Percentiles rank a stretch among this genome's conserved stretches.
Evolutionary conservation across 1,284 basidiomycete genomes (phyloP).

Genomic region (Cronartium ribicola): DNA sequence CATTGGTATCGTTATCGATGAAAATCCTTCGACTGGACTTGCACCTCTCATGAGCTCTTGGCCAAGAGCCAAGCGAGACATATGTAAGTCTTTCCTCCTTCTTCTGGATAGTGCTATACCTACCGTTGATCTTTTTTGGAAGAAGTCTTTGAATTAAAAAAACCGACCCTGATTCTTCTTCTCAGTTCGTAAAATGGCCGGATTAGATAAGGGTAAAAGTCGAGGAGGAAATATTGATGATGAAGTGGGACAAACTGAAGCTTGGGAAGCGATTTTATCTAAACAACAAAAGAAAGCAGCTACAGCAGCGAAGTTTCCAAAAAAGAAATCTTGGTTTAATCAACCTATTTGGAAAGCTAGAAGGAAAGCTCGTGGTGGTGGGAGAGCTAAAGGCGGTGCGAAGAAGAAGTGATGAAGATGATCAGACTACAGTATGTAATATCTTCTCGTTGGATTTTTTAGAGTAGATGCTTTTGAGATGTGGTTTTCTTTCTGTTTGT

Average conservation of each 20-base stretch:
- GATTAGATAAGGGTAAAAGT: background rate
- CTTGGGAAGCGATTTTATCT: background rate
- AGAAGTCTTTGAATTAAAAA: background rate
- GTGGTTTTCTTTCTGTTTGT: too few relatives aligned
- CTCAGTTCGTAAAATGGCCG: slow-evolving; percentile 3
- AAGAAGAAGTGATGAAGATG: too few relatives aligned
- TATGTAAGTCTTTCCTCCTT: background rate
- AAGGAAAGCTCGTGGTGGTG: background rate
- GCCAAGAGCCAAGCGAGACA: background rate
- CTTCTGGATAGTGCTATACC: background rate
- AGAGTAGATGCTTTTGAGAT: too few relatives aligned
- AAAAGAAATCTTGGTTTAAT: background rate
- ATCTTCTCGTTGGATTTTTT: too few relatives aligned
- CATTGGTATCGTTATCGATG: slow-evolving; percentile 12
- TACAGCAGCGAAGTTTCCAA: background rate
- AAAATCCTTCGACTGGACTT: background rate
- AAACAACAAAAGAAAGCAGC: background rate
- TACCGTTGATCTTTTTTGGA: too few relatives aligned
- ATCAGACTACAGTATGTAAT: too few relatives aligned
- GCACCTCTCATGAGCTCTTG: slow-evolving; percentile 6
- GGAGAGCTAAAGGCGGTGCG: background rate
- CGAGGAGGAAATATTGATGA: background rate
- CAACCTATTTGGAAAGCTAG: background rate
- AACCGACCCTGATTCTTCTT: background rate
- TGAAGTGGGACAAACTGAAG: background rate